Base-by-base conservation (phyloP, 129 eudicot genomes). In the Tagetes erecta region DNA sequence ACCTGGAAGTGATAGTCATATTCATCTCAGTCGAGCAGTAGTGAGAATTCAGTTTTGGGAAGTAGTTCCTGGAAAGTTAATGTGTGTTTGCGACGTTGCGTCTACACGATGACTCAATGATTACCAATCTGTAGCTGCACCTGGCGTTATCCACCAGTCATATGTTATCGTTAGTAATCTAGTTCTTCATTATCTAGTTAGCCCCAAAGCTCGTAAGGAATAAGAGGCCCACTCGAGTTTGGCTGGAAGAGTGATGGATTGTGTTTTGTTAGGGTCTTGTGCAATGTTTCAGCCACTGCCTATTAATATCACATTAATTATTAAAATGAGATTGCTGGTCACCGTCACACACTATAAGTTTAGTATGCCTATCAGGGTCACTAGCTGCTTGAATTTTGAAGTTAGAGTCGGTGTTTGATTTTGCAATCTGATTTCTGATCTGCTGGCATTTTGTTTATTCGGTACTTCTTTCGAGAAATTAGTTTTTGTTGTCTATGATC, bases 191-290 rank as follows among this genome's bases (percentile, higher is more conserved):
- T 36, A 64, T 57, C 72, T n/a, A 79, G 44, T 56, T 39, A 66
- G 60, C 66, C 40, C 65, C 74, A 30, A 14, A 44, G 55, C 69
- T 41, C 36, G 30, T 31, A 68, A 59, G 78, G 66, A 52, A 42
- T 71, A 59, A 11, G 80, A 58, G 72, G 58, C 35, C 3, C 20
- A 11, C 58, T 64, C 63, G 55, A 14, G 52, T 30, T 68, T 58
- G 80, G 35, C 57, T 5, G 74, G 76, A 75, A 75, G 64, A 50
- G 64, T 70, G 70, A 70, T 74, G 60, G 66, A 58, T 68, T 68
- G 1, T 33, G 55, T 57, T 4, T 34, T 49, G 72, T 60, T 64
- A 55, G 57, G 58, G 38, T 67, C 73, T 72, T 62, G 52, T 20
- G 73, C 68, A 59, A 8, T 47, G 39, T 35, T 50, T 35, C 45